Evolutionary conservation across 768 basidiomycete species (phyloP).

Genomic region (Asterophora parasitica): DNA sequence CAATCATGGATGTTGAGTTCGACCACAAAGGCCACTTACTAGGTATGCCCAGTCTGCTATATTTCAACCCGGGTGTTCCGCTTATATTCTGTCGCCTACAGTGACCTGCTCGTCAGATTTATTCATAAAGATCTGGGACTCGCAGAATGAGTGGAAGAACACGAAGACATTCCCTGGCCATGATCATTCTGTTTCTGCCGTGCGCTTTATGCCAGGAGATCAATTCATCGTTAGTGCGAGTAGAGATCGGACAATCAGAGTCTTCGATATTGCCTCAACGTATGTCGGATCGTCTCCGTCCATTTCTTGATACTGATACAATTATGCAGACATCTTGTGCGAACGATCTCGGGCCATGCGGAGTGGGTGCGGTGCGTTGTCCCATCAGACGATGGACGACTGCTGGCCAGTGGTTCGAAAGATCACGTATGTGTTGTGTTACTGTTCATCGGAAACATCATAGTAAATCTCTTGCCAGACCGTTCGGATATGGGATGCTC

Average conservation of each 20-base stretch:
- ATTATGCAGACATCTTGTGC: constrained; percentile 58
- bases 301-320: constrained; percentile 7
- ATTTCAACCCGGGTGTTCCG: background rate
- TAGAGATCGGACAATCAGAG: constrained; percentile 78
- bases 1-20: constrained; percentile 83
- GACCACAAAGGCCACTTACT: constrained; percentile 80
- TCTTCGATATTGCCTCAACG: constrained; percentile 88
- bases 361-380: constrained; percentile 80
- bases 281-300: constrained; percentile 32
- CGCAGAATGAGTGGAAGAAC: constrained; percentile 87
- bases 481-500: constrained; percentile 68
- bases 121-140: constrained; percentile 91
- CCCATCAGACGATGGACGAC: constrained; percentile 66
- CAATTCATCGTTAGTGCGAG: constrained; percentile 82
- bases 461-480: constrained; percentile 46
- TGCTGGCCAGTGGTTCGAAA: constrained; percentile 77
- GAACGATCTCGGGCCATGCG: constrained; percentile 71
- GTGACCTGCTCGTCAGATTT: constrained; percentile 79
- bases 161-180: constrained; percentile 83
- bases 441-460: background rate
- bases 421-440: constrained; percentile 61
- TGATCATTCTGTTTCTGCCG: constrained; percentile 87
- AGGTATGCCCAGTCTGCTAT: constrained; percentile 42
- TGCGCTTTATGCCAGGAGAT: constrained; percentile 81
- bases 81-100: constrained; percentile 1